A percentile compares a stretch with the other conserved stretches of the same genome.
These are phyloP conservation scores for Beauveria rudraprayagi DNA, from an alignment of 2,329 filamentous ascomycete genomes.

Conservation along the genomic window DNA sequence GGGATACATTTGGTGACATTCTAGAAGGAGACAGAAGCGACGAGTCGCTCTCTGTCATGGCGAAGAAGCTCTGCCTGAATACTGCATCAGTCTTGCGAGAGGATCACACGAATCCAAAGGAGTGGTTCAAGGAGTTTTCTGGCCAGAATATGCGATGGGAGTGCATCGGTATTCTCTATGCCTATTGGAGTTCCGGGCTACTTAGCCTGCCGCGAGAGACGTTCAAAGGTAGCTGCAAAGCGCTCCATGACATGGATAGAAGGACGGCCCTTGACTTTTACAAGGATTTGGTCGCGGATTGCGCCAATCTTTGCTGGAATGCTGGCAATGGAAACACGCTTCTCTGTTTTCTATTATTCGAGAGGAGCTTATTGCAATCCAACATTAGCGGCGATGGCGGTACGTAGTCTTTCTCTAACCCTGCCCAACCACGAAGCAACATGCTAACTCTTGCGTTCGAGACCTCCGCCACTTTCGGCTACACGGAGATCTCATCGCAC, in stretches of 20 bases:
- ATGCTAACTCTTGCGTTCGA: not conserved
- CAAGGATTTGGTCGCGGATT: slow-evolving; percentile 12
- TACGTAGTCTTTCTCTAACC: slow-evolving; percentile 15
- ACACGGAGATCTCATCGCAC: slow-evolving; percentile 10
- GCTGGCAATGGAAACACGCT: slow-evolving; percentile 21
- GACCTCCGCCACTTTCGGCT: slow-evolving; percentile 11
- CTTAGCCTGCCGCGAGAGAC: slow-evolving; percentile 5
- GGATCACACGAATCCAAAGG: slow-evolving; percentile 22
- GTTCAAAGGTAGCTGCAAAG: not conserved
- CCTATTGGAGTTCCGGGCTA: slow-evolving; percentile 14
- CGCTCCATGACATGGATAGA: slow-evolving; percentile 6
- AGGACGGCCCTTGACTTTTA: slow-evolving; percentile 14
- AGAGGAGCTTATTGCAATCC: slow-evolving; percentile 25
- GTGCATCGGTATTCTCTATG: slow-evolving; percentile 27
- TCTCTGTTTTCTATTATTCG: slow-evolving; percentile 24
- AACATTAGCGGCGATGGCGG: slow-evolving; percentile 28
- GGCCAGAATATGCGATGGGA: slow-evolving; percentile 31
- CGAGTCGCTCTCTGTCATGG: slow-evolving; percentile 21
- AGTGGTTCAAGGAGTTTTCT: slow-evolving; percentile 28
- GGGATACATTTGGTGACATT: slow-evolving; percentile 15
- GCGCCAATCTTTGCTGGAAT: slow-evolving; percentile 23
- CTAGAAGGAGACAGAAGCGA: slow-evolving; percentile 14
- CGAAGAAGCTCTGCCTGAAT: slow-evolving; percentile 25
- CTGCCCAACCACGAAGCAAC: not conserved
- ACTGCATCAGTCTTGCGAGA: slow-evolving; percentile 24